A percentile compares a stretch with the other conserved stretches of the same genome.
Conservation (phyloP, 768 basidiomycete species). For the Lactarius trivialis region DNA sequence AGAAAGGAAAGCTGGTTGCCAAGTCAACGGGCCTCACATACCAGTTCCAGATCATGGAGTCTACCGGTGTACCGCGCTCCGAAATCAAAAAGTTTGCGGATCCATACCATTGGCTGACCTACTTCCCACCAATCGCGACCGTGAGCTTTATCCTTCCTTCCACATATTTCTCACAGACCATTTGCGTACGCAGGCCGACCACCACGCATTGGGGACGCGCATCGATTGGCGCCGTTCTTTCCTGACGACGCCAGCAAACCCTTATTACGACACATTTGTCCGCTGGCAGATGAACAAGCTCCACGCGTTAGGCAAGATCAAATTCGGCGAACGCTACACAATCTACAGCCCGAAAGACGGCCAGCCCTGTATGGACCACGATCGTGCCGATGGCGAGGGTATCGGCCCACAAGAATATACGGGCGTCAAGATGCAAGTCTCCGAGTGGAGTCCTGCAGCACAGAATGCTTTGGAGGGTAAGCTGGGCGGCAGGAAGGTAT, state of each 20-base stretch:
- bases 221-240: slow-evolving; percentile 97
- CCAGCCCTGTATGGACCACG: slow-evolving; percentile 99
- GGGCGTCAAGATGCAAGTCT: slow-evolving; percentile 88
- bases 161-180: background rate
- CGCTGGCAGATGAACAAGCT: slow-evolving; percentile 98
- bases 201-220: slow-evolving; percentile 84
- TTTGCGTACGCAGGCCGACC: slow-evolving; percentile 47
- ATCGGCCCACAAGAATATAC: slow-evolving; percentile 95
- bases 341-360: slow-evolving; percentile 99
- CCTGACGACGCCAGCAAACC: slow-evolving; percentile 91
- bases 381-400: slow-evolving; percentile 91
- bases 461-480: slow-evolving; percentile 57
- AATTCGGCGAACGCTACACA: slow-evolving; percentile 97
- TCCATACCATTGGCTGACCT: slow-evolving; percentile 85
- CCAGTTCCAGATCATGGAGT: slow-evolving; percentile 99
- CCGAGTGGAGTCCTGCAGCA: slow-evolving; percentile 72
- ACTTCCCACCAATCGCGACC: slow-evolving; percentile 94
- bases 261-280: slow-evolving; percentile 95
- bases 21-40: slow-evolving; percentile 92
- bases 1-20: slow-evolving; percentile 90
- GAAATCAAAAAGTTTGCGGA: slow-evolving; percentile 98
- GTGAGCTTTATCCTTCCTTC: slow-evolving; percentile 32
- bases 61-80: slow-evolving; percentile 76
- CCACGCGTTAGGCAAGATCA: slow-evolving; percentile 81
- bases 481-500: slow-evolving; percentile 75